Conservation (phyloP, 768 basidiomycete genomes). For the Lactarius quietus region DNA sequence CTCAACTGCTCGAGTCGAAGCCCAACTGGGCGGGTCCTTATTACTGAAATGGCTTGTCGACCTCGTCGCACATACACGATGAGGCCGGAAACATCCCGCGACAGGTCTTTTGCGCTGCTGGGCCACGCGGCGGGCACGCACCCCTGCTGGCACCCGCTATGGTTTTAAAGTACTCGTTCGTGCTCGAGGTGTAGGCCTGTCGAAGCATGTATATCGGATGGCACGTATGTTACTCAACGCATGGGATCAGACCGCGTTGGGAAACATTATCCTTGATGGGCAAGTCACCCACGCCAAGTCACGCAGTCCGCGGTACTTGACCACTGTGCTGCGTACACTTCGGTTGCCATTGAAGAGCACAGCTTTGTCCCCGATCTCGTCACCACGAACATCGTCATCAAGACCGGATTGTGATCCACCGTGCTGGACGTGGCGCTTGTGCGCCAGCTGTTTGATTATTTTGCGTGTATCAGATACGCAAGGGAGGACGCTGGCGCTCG, state of each 20-base stretch:
- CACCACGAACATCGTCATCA: slow-evolving; percentile 67
- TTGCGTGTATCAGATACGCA: slow-evolving; percentile 59
- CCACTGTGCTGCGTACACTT: slow-evolving; percentile 40
- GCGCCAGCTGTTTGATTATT: slow-evolving; percentile 59
- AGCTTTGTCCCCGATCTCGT: slow-evolving; percentile 61
- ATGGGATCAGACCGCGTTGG: slow-evolving; percentile 40
- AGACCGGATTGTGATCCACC: slow-evolving; percentile 48
- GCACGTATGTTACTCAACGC: slow-evolving; percentile 32
- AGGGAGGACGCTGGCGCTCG: slow-evolving; percentile 20
- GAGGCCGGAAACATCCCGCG: slow-evolving; percentile 32
- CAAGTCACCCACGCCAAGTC: slow-evolving; percentile 32
- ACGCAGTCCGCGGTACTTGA: slow-evolving; percentile 45
- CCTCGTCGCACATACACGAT: slow-evolving; percentile 11
- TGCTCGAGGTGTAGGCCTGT: slow-evolving; percentile 12
- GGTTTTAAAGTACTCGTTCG: slow-evolving; percentile 16
- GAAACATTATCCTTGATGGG: slow-evolving; percentile 56
- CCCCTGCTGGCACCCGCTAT: slow-evolving; percentile 1
- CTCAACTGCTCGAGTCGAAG: neutral
- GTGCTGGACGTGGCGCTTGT: slow-evolving; percentile 43
- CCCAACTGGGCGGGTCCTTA: slow-evolving; percentile 1
- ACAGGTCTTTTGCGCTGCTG: slow-evolving; percentile 27
- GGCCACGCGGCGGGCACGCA: slow-evolving; percentile 11
- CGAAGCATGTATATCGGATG: neutral
- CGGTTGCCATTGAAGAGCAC: slow-evolving; percentile 37
- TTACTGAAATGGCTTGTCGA: slow-evolving; percentile 11